Base-by-base conservation (phyloP, 768 basidiomycete species). In the Mycena pura region DNA sequence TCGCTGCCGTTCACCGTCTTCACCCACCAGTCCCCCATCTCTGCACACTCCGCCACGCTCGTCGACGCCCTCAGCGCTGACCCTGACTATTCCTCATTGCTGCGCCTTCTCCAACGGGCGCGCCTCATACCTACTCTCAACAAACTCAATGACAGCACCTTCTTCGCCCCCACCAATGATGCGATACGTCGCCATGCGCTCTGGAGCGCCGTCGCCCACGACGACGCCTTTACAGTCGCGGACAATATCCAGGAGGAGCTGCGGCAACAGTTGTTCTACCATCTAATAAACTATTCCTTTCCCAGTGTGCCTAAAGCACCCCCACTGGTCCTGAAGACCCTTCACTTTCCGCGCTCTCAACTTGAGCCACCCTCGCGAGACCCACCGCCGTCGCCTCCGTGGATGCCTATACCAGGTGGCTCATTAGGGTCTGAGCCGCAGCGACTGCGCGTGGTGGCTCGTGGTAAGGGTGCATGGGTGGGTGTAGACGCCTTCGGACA, bases 131-230 rank as follows among this genome's bases (percentile, higher is more conserved):
- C 97, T 2, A 93, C 93, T 6, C 82, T 99, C 64, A 97, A 96
- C 74, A 86, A 81, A 65, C 87, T 99, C 65, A 88, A 91, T 59
- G 86, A 81, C 38, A 84, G 84, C 71, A 97, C 97, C 25, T 73
- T 99, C 45, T 99, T 98, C 70, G 97, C 97, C 2, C 97, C 97
- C 2, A 97, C 93, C 19, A 96, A 99, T 76, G 88, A 93, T 59
- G 97, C 97, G 31, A 86, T 96, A 65, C 75, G 84, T 63, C 82
- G 79, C 25, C 80, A 87, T 63, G 66, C 76, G 36, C 62, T 81
- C n/a, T 82, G 82, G 79, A 65, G 65, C 10, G 65, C 69, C 40
- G 73, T 73, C 9, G 72, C 85, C 24, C 72, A 79, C 19, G 77
- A 80, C 56, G 76, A 81, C 49, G 53, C 67, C 21, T 57, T 67